These are phyloP conservation scores for Sugiyamaella novakii DNA, from an alignment of 1,139 yeast species.

Conservation along the genomic window DNA sequence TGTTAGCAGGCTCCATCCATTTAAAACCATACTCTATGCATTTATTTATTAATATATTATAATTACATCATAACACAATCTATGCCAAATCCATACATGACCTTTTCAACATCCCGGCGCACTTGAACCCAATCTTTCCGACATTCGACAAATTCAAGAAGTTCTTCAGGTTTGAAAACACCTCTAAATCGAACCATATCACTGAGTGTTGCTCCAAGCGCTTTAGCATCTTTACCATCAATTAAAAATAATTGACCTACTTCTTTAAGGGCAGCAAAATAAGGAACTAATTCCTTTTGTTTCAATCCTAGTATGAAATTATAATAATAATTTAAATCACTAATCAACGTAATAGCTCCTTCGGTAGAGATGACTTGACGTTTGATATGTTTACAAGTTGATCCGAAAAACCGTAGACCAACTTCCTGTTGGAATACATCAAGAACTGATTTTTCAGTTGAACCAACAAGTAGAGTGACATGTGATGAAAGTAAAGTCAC, in stretches of 20 bases:
- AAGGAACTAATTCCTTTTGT: constrained; percentile 71
- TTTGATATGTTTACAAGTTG: constrained; percentile 72
- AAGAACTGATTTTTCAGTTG: constrained; percentile 83
- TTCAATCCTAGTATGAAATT: constrained; percentile 65
- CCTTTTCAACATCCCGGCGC: constrained; percentile 80
- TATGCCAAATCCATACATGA: constrained; percentile 89
- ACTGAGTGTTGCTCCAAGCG: constrained; percentile 79
- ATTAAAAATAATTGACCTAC: constrained; percentile 82
- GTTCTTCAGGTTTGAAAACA: constrained; percentile 87
- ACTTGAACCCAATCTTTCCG: constrained; percentile 84
- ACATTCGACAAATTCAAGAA: constrained; percentile 86
- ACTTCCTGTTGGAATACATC: constrained; percentile 95
- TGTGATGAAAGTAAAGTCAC: constrained; percentile 70
- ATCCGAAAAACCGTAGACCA: constrained; percentile 80
- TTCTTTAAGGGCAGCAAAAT: constrained; percentile 78
- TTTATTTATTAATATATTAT: neutral
- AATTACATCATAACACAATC: constrained; percentile 56
- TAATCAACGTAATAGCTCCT: constrained; percentile 73
- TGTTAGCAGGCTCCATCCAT: no score
- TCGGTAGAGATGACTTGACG: constrained; percentile 69
- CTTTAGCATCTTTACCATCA: constrained; percentile 73
- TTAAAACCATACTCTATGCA: no score
- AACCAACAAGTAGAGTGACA: constrained; percentile 70
- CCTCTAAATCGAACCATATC: constrained; percentile 88
- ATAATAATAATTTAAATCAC: constrained; percentile 67